A percentile compares a stretch with the other conserved stretches of the same genome.
Evolutionary conservation across 805 yeast species (phyloP).

Genomic region (Clavispora vitiphila): DNA sequence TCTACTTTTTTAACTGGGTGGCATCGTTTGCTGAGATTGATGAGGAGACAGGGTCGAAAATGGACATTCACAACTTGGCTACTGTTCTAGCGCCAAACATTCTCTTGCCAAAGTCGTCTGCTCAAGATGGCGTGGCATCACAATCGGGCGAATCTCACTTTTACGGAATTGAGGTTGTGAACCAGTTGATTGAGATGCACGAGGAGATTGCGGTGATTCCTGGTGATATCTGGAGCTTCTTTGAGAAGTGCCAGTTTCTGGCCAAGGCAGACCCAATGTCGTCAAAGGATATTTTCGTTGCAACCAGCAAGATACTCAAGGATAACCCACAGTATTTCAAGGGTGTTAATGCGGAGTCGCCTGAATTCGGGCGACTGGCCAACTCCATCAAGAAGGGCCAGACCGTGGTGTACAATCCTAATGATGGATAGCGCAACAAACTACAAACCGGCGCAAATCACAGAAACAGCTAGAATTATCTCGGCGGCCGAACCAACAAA

Average conservation of each 20-base stretch:
- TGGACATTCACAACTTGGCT: conserved; percentile 93
- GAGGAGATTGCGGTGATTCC: conserved; percentile 80
- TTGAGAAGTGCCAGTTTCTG: conserved; percentile 40
- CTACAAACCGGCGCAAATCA: too few species aligned
- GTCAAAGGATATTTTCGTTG: conserved; percentile 34
- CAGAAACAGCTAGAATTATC: too few species aligned
- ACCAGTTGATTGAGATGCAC: conserved; percentile 73
- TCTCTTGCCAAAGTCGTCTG: conserved; percentile 51
- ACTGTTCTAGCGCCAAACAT: conserved; percentile 95
- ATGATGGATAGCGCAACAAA: too few species aligned
- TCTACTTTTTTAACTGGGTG: conserved; percentile 88
- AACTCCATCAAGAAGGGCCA: conserved; percentile 11
- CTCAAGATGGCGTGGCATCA: conserved; percentile 17
- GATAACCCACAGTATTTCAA: conserved; percentile 29
- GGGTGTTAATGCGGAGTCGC: conserved; percentile 4
- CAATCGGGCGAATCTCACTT: conserved; percentile 67
- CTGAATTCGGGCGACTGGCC: conserved; percentile 8
- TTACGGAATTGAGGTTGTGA: conserved; percentile 86
- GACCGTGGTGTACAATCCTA: conserved; percentile 5
- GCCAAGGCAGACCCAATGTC: conserved; percentile 15
- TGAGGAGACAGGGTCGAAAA: conserved; percentile 80
- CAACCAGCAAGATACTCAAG: conserved; percentile 27
- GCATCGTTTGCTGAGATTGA: conserved; percentile 93
- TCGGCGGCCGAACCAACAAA: background rate
- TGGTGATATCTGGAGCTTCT: conserved; percentile 47